Evolutionary conservation across 495 filamentous ascomycete genomes (phyloP).

Genomic region (Aspergillus bertholletiae): DNA sequence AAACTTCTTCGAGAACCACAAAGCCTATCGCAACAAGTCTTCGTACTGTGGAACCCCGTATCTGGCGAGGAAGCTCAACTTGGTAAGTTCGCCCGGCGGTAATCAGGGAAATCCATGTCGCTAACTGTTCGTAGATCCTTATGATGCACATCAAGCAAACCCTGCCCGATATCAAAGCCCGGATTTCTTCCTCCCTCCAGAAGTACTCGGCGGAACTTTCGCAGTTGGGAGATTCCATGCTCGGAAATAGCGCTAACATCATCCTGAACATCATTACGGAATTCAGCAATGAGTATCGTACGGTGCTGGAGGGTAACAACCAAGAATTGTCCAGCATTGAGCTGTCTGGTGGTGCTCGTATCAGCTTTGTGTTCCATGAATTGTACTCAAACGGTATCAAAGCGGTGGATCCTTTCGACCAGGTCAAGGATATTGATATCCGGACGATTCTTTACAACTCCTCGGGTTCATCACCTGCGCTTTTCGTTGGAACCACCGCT

Average conservation of each 20-base stretch:
- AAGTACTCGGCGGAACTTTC: slow-evolving; percentile 84
- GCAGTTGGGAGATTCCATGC: slow-evolving; percentile 87
- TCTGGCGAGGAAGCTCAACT: slow-evolving; percentile 90
- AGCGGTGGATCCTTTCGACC: slow-evolving; percentile 95
- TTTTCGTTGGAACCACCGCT: slow-evolving; percentile 96
- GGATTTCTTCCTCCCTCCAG: slow-evolving; percentile 86
- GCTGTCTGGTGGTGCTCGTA: slow-evolving; percentile 93
- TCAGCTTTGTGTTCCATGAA: slow-evolving; percentile 99
- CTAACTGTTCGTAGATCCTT: slow-evolving; percentile 61
- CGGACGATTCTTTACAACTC: slow-evolving; percentile 97
- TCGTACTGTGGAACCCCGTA: slow-evolving; percentile 98
- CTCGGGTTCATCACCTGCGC: slow-evolving; percentile 91
- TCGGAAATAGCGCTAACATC: slow-evolving; percentile 94
- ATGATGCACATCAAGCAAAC: slow-evolving; percentile 99
- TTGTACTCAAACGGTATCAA: slow-evolving; percentile 97
- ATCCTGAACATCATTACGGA: slow-evolving; percentile 98
- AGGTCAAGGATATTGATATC: slow-evolving; percentile 97
- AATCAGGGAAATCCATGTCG: background rate
- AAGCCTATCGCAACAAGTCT: slow-evolving; percentile 96
- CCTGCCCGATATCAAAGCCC: slow-evolving; percentile 94
- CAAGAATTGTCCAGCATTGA: slow-evolving; percentile 91
- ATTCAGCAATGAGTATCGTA: slow-evolving; percentile 95
- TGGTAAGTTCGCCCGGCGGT: slow-evolving; percentile 46
- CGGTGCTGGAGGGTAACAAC: slow-evolving; percentile 94
- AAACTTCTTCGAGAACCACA: slow-evolving; percentile 97